Conservation (phyloP, 106 monocot genomes). For the Dioscorea zingiberensis region DNA sequence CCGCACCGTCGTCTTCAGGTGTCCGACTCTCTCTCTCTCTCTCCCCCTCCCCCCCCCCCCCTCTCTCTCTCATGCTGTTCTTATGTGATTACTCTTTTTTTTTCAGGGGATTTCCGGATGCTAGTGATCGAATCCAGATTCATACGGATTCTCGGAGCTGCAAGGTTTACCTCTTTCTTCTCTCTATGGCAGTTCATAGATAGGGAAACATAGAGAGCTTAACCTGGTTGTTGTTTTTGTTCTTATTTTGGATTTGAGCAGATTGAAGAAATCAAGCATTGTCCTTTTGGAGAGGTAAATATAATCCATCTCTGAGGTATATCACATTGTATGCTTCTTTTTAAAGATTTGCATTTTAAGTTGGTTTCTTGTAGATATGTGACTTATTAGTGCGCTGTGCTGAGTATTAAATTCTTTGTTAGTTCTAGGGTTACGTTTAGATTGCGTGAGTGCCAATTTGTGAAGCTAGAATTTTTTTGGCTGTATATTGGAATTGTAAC, state of each 20-base stretch:
- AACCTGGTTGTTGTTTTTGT: neutral
- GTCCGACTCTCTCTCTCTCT: too few relatives aligned
- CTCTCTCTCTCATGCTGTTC: too few relatives aligned
- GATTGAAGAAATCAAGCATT: slow-evolving; percentile 76
- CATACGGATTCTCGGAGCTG: slow-evolving; percentile 63
- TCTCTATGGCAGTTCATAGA: neutral
- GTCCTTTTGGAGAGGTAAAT: slow-evolving; percentile 76
- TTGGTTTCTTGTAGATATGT: neutral
- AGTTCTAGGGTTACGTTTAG: neutral
- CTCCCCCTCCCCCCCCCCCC: neutral
- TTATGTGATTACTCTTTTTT: too few relatives aligned
- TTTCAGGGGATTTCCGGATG: slow-evolving; percentile 67
- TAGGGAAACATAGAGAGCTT: neutral
- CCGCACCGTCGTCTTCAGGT: slow-evolving; percentile 95
- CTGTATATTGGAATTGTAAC: neutral
- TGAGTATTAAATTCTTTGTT: neutral
- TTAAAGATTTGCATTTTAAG: neutral
- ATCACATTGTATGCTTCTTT: neutral
- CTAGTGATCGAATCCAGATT: slow-evolving; percentile 61
- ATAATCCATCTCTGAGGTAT: neutral
- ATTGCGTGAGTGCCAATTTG: neutral
- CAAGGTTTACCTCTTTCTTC: slow-evolving; percentile 33
- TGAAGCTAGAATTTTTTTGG: slow-evolving; percentile 31
- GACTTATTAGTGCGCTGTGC: too few relatives aligned
- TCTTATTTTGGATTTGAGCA: slow-evolving; percentile 22